These are phyloP conservation scores for Nicotiana sylvestris DNA, from an alignment of 257 asterid species.

Conservation along the genomic window DNA sequence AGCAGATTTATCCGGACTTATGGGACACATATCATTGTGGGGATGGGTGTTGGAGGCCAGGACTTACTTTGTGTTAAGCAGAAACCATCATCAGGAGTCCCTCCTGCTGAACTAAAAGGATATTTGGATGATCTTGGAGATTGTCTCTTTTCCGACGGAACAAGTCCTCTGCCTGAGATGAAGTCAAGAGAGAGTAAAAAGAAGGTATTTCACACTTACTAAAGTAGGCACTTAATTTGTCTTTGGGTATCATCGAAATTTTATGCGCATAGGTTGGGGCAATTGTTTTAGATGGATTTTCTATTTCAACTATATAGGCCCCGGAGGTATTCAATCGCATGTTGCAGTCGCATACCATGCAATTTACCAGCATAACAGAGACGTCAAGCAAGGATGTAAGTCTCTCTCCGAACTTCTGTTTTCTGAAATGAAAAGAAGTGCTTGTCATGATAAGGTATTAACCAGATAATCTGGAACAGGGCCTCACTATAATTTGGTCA, in stretches of 20 bases:
- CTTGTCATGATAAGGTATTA: slow-evolving; percentile 15
- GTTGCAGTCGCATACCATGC: slow-evolving; percentile 92
- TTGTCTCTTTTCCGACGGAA: slow-evolving; percentile 77
- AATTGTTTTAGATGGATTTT: slow-evolving; percentile 13
- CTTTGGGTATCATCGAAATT: slow-evolving; percentile 11
- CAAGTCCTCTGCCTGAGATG: slow-evolving; percentile 68
- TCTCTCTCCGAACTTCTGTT: background rate
- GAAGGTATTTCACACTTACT: slow-evolving; percentile 39
- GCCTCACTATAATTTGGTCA: slow-evolving; percentile 95
- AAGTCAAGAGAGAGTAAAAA: slow-evolving; percentile 49
- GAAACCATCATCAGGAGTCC: slow-evolving; percentile 70
- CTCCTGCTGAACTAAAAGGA: slow-evolving; percentile 90
- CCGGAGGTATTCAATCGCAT: slow-evolving; percentile 92
- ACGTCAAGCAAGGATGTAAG: slow-evolving; percentile 97
- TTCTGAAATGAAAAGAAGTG: slow-evolving; percentile 14
- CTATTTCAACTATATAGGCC: slow-evolving; percentile 41
- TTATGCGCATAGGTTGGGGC: slow-evolving; percentile 1
- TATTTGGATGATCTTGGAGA: slow-evolving; percentile 95
- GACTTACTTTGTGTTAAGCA: slow-evolving; percentile 93
- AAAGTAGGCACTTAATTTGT: background rate
- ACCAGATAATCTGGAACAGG: slow-evolving; percentile 44
- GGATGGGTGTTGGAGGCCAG: slow-evolving; percentile 98
- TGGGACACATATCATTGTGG: slow-evolving; percentile 93
- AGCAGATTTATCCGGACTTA: slow-evolving; percentile 86
- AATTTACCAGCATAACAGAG: slow-evolving; percentile 88